Conservation (phyloP, 108 stramenopile genomes). For the Cyclotella cryptica region DNA sequence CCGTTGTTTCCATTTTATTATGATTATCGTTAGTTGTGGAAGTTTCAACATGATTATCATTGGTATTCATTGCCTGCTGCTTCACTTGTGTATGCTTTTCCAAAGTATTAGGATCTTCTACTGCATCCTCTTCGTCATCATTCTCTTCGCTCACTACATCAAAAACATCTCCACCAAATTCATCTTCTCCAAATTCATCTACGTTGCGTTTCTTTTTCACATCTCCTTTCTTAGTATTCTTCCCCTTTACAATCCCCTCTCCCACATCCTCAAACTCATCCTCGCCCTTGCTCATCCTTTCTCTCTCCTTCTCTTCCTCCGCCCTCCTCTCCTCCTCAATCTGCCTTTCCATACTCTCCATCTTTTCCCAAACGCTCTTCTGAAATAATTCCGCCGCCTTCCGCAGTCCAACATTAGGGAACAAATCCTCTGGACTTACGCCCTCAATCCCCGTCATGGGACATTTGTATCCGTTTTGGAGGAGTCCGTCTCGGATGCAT, state of each 20-base stretch:
- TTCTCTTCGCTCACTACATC: slow-evolving; percentile 59
- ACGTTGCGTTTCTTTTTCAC: slow-evolving; percentile 14
- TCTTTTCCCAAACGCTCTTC: slow-evolving; percentile 77
- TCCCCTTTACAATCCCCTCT: slow-evolving; percentile 18
- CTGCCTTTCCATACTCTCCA: slow-evolving; percentile 80
- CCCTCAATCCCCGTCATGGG: slow-evolving; percentile 86
- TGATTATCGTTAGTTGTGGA: slow-evolving; percentile 42
- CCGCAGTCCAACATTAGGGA: slow-evolving; percentile 77
- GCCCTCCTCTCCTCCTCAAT: slow-evolving; percentile 69
- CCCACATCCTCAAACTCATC: slow-evolving; percentile 30
- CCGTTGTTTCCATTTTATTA: slow-evolving; percentile 51
- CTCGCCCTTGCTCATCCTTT: background rate
- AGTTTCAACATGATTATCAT: slow-evolving; percentile 17
- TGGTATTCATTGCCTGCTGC: slow-evolving; percentile 6
- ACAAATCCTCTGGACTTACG: slow-evolving; percentile 85
- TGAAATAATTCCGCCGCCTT: slow-evolving; percentile 85
- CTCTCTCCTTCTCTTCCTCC: slow-evolving; percentile 25
- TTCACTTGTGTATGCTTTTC: background rate
- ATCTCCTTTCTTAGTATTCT: background rate
- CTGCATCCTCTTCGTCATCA: background rate
- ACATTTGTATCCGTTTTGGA: slow-evolving; percentile 81
- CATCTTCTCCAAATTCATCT: slow-evolving; percentile 65
- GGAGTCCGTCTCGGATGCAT: slow-evolving; percentile 83
- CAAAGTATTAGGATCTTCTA: background rate
- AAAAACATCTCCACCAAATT: slow-evolving; percentile 91